phyloP scores from a whole-genome alignment of 352 stramenopile species.

The Globisporangium echinulatum region DNA sequence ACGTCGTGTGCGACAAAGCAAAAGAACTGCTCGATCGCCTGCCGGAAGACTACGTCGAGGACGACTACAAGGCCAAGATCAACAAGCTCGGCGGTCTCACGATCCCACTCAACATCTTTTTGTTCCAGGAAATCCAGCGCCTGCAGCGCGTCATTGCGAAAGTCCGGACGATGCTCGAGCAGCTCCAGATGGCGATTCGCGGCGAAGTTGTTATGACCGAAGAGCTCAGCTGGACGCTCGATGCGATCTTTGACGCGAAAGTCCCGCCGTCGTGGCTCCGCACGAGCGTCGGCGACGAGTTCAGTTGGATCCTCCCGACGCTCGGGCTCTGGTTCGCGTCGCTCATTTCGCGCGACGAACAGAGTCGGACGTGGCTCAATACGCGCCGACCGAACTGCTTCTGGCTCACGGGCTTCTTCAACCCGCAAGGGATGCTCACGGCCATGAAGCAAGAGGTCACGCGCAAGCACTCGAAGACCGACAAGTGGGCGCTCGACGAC shows the following conservation, averaged over 20 bases:
- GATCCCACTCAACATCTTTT: slow-evolving; percentile 97
- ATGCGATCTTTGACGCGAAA: slow-evolving; percentile 95
- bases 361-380: slow-evolving; percentile 95
- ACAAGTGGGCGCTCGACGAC: slow-evolving; percentile 97
- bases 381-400: slow-evolving; percentile 92
- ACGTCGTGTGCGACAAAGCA: slow-evolving; percentile 95
- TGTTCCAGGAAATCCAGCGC: slow-evolving; percentile 98
- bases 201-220: slow-evolving; percentile 98
- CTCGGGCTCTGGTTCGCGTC: slow-evolving; percentile 97
- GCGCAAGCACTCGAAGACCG: slow-evolving; percentile 92
- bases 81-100: slow-evolving; percentile 93
- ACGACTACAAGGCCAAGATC: slow-evolving; percentile 97
- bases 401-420: slow-evolving; percentile 98
- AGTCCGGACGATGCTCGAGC: slow-evolving; percentile 92
- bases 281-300: slow-evolving; percentile 95
- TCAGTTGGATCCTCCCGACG: slow-evolving; percentile 95
- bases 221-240: slow-evolving; percentile 92
- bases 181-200: slow-evolving; percentile 96
- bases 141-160: slow-evolving; percentile 95
- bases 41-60: slow-evolving; percentile 95
- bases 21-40: slow-evolving; percentile 92
- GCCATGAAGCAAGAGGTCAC: slow-evolving; percentile 99
- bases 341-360: slow-evolving; percentile 93
- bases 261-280: slow-evolving; percentile 95
- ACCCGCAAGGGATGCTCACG: slow-evolving; percentile 97